Evolutionary conservation across 805 yeast genomes (phyloP), one percentile per base, ranked within the genome.

Genomic region (Yamadazyma akitaensis): DNA sequence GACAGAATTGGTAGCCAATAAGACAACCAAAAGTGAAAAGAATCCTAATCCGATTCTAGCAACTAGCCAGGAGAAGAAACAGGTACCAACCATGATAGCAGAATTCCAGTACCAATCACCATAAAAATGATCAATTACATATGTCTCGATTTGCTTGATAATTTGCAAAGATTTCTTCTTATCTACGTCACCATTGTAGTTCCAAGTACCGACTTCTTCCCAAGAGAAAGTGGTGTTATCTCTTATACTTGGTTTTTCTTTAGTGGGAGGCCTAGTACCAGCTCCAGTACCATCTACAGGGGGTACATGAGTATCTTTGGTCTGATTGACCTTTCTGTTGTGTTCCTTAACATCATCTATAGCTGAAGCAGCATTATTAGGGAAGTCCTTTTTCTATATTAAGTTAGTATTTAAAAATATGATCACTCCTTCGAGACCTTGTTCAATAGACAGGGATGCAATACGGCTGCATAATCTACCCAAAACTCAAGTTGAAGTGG

Each of bases 21-120:
- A 70, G 1, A 87, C 84, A 51, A 84, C 68, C 5, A 75, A 67
- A 14, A 86, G 62, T 6, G 86, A 77, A 61, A 85, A 75, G 56
- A 87, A 60, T 3, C 92, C 86, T 34, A 81, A 79, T 1, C 89
- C 83, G 28, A 72, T 50, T 55, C 80, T 73, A 2, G 90, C 89
- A 40, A 81, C 64, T 3, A 74, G 51, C 88, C 91, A 87, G 1
- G 89, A 72, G 59, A 82, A 82, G 62, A 84, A 75, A 63, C 90
- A 85, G 10, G 88, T 81, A 9, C 90, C 89, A 24, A 84, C 58
- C 50, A 84, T 72, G 25, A 83, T 56, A 0, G 81, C 75, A 25
- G 82, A 73, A 68, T 86, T 86, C 77, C 81, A 81, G 63, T 82
- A 85, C 72, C 83, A 75, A 62, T 87, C 96, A 12, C 84, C 80